These are phyloP conservation scores for Spencermartinsiella ligniputridi DNA, from an alignment of 1,139 yeast genomes.

Conservation along the genomic window DNA sequence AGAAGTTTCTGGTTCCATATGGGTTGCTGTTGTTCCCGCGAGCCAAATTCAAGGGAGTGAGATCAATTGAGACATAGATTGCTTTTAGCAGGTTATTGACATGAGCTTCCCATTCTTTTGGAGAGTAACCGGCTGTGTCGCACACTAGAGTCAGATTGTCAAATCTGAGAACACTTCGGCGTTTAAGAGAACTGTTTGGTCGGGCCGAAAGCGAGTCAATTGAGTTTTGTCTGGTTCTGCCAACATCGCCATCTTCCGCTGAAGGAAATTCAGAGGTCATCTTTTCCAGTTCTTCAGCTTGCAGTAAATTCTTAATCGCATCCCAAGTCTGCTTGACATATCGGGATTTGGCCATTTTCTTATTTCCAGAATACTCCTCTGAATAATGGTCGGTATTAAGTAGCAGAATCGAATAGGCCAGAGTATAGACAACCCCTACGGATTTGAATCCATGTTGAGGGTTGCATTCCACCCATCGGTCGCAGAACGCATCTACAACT, in stretches of 20 bases:
- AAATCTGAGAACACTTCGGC: constrained; percentile 18
- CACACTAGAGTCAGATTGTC: constrained; percentile 20
- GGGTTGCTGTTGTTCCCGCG: background rate
- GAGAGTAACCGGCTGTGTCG: constrained; percentile 17
- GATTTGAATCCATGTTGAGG: constrained; percentile 46
- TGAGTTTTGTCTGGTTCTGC: constrained; percentile 7
- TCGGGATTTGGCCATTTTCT: constrained; percentile 36
- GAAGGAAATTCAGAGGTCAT: background rate
- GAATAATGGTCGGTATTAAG: constrained; percentile 47
- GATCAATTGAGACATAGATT: constrained; percentile 28
- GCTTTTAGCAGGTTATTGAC: constrained; percentile 24
- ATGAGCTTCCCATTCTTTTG: constrained; percentile 28
- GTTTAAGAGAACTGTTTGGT: constrained; percentile 13
- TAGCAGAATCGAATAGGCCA: constrained; percentile 68
- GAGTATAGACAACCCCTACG: constrained; percentile 63
- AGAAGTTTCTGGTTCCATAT: background rate
- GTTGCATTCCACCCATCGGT: constrained; percentile 58
- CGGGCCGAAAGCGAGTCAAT: constrained; percentile 13
- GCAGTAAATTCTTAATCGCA: constrained; percentile 18
- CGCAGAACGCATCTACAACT: constrained; percentile 63
- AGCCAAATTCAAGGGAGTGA: constrained; percentile 27
- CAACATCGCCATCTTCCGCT: background rate
- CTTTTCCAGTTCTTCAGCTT: constrained; percentile 13
- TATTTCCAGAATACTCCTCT: constrained; percentile 26
- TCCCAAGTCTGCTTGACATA: constrained; percentile 27